phyloP scores from a whole-genome alignment of 2,329 filamentous ascomycete species.

The Fonsecaea pedrosoi region DNA sequence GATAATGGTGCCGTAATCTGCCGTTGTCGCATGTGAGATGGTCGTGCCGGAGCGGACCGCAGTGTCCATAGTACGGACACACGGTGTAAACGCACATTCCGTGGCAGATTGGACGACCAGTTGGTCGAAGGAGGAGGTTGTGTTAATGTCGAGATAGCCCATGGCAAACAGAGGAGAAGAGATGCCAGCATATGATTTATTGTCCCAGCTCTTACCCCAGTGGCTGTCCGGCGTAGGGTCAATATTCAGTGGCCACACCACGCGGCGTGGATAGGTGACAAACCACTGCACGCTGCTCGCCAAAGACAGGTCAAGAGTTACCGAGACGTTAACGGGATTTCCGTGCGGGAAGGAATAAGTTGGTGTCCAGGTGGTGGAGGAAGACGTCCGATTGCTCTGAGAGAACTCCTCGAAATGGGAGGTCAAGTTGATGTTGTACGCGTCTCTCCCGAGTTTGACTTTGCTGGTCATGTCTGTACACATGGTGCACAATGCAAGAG shows the following conservation, averaged over 20 bases:
- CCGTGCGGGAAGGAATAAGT: conserved; percentile 25
- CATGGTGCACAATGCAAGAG: conserved; percentile 28
- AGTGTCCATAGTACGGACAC: conserved; percentile 25
- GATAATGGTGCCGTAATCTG: conserved; percentile 21
- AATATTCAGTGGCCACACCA: conserved; percentile 29
- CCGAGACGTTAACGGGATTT: conserved; percentile 15
- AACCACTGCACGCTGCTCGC: conserved; percentile 19
- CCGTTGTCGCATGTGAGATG: conserved; percentile 5
- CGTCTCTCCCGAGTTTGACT: conserved; percentile 17
- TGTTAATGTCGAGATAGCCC: conserved; percentile 24
- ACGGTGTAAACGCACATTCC: conserved; percentile 26
- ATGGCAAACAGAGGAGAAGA: conserved; percentile 26
- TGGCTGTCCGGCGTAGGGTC: conserved; percentile 22
- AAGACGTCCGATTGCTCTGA: conserved; percentile 12
- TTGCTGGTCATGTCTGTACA: conserved; percentile 29
- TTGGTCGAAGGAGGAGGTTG: conserved; percentile 12
- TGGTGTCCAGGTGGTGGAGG: conserved; percentile 22
- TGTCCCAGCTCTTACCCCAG: conserved; percentile 24
- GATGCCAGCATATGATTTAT: conserved; percentile 22
- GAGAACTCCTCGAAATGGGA: conserved; percentile 19
- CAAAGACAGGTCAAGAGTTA: conserved; percentile 12
- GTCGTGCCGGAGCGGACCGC: conserved; percentile 9
- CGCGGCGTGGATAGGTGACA: conserved; percentile 18
- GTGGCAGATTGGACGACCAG: conserved; percentile 19
- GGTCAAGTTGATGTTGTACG: conserved; percentile 23